Evolutionary conservation across 2,329 filamentous ascomycete genomes (phyloP), one percentile per base, ranked within the genome.

Genomic region (Blastomyces percursus): DNA sequence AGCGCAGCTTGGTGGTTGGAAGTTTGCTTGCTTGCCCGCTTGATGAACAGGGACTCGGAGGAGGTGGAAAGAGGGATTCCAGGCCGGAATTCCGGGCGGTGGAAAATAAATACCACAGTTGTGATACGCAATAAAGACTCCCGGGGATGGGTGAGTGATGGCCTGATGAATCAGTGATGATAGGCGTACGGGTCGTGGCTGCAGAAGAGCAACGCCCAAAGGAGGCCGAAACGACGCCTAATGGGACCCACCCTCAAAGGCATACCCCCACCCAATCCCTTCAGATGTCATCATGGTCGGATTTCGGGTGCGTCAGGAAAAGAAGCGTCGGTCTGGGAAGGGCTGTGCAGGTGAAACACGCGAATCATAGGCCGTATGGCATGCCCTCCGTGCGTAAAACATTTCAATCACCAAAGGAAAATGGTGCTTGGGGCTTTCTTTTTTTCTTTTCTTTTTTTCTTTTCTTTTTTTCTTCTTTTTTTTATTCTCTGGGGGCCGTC

Each of bases 281-380:
- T 8, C 6, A 40, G 40, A 40, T 21, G 54, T 40, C 54, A 16
- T 56, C 24, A 30, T 55, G 52, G 52, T 35, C 30, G 42, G 42
- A 46, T 46, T 46, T 46, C 52, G 52, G 27, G 27, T n/a, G 30
- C 30, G 16, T 55, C 52, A 55, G 16, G 27, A 27, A 19, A 38
- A n/a, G 8, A 30, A 11, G 16, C 9, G 35, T 48, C 7, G 44
- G n/a, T 48, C n/a, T 48, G 52, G 14, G 12, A 55, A 38, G 35
- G 54, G 32, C 54, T 40, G 54, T 56, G 54, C 35, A 56, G n/a
- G 54, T 56, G 54, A 56, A 56, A 56, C 54, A 38, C 32, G 14
- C 54, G 54, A 56, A 56, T 56, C 54, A 56, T 19, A 40, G 54
- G 50, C 32, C 30, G 16, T 19, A 54, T 54, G 51, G 51, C 30